Base-by-base conservation (phyloP, 331 rosid genomes). In the Malus hybrid region DNA sequence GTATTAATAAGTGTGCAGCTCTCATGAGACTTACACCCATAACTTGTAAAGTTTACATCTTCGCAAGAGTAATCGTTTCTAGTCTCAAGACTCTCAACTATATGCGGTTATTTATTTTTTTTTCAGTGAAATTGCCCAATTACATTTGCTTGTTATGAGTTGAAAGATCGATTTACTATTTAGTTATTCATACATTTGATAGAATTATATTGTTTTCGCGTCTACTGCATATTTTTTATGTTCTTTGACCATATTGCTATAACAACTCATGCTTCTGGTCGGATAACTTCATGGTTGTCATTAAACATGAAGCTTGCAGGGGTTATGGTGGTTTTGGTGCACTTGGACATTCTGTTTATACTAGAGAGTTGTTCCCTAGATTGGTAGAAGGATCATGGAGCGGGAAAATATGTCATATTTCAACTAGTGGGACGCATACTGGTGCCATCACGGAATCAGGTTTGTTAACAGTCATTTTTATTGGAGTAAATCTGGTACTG, bases 281-380 rank as follows among this genome's bases (percentile, higher is more conserved):
- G 68, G 77, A 68, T 71, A 76, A 77, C 74, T 65, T 85, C 64
- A 81, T 79, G 60, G 70, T 80, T 71, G 57, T 85, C 69, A 68
- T 82, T 79, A 83, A 83, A 82, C 75, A 72, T 80, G 83, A 87
- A 91, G 94, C 85, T 82, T 82, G 83, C 93, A 93, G 98, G 96
- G 99, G 99, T 77, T 94, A 90, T 75, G 99, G 99, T 57, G 99
- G 97, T 61, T 94, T 94, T 83, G 99, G 97, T 75, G 90, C 99
- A 12, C 97, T 94, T 80, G 99, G 99, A 74, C 99, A 94, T 82
- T 86, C 90, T 18, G 88, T 89, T 66, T 93, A 89, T 85, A 82
- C 77, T 36, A 88, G 95, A 79, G 97, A 94, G 73, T 74, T 92
- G 71, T 28, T 87, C 19, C 99, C 99, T 75, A 88, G 91, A 78